A percentile compares a stretch with the other conserved stretches of the same genome.
Conservation (phyloP, 2,329 filamentous ascomycete species). For the Alternaria rosae region DNA sequence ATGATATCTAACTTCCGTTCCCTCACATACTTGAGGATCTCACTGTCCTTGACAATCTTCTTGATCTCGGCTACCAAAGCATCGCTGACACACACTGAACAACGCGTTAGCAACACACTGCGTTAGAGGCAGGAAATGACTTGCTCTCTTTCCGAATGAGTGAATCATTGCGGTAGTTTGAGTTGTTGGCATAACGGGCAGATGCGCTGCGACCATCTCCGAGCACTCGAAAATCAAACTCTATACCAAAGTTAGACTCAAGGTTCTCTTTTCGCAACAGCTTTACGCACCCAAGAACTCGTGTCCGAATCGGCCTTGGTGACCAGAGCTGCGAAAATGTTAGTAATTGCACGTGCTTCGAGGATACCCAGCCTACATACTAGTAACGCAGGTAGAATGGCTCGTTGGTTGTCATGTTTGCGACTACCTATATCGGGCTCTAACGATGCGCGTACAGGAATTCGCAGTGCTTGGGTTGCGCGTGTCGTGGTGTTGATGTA, state of each 20-base stretch:
- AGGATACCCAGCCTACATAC: conserved; percentile 62
- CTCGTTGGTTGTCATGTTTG: conserved; percentile 74
- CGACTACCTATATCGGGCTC: not conserved
- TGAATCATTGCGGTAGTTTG: conserved; percentile 98
- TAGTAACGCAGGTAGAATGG: conserved; percentile 98
- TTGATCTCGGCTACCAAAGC: conserved; percentile 92
- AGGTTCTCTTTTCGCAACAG: not conserved
- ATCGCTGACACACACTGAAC: conserved; percentile 90
- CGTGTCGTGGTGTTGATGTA: conserved; percentile 14
- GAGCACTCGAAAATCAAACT: conserved; percentile 94
- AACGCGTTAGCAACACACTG: not conserved
- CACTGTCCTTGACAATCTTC: conserved; percentile 94
- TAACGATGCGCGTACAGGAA: not conserved
- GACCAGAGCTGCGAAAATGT: conserved; percentile 76
- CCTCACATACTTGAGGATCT: conserved; percentile 85
- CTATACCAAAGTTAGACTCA: conserved; percentile 57
- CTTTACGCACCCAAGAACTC: conserved; percentile 83
- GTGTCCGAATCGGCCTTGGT: conserved; percentile 96
- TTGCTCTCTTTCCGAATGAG: conserved; percentile 98
- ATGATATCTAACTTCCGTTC: not conserved
- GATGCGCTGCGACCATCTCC: conserved; percentile 93
- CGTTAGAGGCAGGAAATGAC: conserved; percentile 44
- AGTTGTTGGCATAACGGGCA: conserved; percentile 98
- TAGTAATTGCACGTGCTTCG: conserved; percentile 26
- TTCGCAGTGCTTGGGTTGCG: conserved; percentile 4